phyloP scores from a whole-genome alignment of 139 green algal species.

The Parachlorella kessleri region DNA sequence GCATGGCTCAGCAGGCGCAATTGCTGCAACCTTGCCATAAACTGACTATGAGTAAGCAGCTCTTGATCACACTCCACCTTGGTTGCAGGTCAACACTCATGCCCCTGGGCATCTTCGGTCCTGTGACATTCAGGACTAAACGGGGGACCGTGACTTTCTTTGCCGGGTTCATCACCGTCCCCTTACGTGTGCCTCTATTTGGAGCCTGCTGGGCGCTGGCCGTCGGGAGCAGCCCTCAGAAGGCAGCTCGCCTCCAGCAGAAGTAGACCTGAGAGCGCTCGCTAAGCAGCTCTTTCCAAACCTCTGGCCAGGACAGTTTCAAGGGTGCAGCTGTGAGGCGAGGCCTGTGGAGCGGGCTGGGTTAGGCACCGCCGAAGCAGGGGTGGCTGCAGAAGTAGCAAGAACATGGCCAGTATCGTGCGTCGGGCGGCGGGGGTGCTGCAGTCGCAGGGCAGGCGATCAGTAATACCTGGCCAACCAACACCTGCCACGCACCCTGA shows the following conservation, averaged over 20 bases:
- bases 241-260: too few relatives aligned
- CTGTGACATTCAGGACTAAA: conserved; percentile 30
- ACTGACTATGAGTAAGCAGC: too few relatives aligned
- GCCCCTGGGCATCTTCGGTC: conserved; percentile 31
- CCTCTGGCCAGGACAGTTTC: too few relatives aligned
- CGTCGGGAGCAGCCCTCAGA: too few relatives aligned
- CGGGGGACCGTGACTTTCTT: conserved; percentile 26
- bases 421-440: background rate
- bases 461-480: conserved; percentile 52
- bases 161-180: conserved; percentile 36
- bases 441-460: background rate
- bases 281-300: too few relatives aligned
- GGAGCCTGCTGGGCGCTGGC: conserved; percentile 13
- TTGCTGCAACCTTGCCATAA: too few relatives aligned
- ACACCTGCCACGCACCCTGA: conserved; percentile 59
- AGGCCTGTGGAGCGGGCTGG: background rate
- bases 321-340: background rate
- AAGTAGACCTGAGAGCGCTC: too few relatives aligned
- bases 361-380: background rate
- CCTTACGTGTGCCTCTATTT: conserved; percentile 27
- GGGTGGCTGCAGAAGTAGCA: background rate
- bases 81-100: too few relatives aligned
- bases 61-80: too few relatives aligned
- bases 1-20: too few relatives aligned
- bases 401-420: background rate